Evolutionary conservation across 2,329 filamentous ascomycete genomes (phyloP), one percentile per base, ranked within the genome.

Genomic region (Neodidymelliopsis sp.): DNA sequence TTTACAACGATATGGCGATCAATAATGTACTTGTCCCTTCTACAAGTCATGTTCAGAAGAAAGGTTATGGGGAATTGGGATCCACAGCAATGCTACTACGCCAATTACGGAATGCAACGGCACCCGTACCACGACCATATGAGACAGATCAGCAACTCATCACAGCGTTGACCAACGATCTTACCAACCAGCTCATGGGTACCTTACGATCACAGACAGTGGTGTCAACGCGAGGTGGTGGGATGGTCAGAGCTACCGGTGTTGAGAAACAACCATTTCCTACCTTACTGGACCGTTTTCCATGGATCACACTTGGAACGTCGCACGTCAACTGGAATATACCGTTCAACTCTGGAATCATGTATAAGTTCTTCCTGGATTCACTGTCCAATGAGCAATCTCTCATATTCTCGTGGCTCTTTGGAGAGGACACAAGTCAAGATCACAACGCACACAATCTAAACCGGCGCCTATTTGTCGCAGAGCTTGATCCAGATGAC

Each of bases 1-100:
- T 68, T 4, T 62, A 66, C 24, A 56, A 57, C 19, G 50, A 49
- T 18, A 43, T 52, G 11, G 28, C 49, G 5, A 35, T 48, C 19
- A 13, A 48, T 0, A 28, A 28, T 16, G 22, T 41, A 15, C 28
- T 20, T 5, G 15, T 13, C 19, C 34, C 38, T 9, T 46, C 50
- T 1, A 44, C 48, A 22, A 41, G 38, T 29, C 48, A 37, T 2
- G 59, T 9, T 8, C 50, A 25, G 31, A 48, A 33, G 2, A 42
- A 31, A 13, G 45, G 49, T 1, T 54, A 55, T n/a, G 48, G 56
- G 8, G 41, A 38, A 19, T 27, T 56, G n/a, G 48, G 45, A 4
- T 50, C 31, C 16, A 40, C 37, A 24, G 42, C 52, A 16, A 35
- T 27, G n/a, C 50, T 33, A 4, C 10, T 41, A 6, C 42, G 38